These are phyloP conservation scores for Juglanconis oblonga DNA, from an alignment of 2,329 filamentous ascomycete species.

Conservation along the genomic window DNA sequence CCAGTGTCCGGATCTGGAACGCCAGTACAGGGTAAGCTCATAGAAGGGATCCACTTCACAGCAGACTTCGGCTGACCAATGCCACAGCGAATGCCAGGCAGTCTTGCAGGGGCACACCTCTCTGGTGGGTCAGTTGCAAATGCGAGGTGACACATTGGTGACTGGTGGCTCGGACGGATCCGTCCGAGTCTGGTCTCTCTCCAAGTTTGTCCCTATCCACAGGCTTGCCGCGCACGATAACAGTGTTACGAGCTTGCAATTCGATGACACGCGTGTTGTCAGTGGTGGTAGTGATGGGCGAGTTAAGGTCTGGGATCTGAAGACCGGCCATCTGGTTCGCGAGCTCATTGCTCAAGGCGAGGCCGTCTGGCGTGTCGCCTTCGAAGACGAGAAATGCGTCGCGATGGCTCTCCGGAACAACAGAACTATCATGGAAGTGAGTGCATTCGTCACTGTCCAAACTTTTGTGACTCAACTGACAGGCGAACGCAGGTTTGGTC, in stretches of 20 bases:
- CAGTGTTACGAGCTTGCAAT: constrained; percentile 95
- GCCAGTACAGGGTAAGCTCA: constrained; percentile 72
- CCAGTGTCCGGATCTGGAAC: constrained; percentile 96
- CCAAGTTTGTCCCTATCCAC: constrained; percentile 88
- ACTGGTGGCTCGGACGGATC: constrained; percentile 96
- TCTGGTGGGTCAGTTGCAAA: constrained; percentile 91
- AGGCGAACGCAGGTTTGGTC: constrained; percentile 72
- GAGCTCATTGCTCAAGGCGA: constrained; percentile 90
- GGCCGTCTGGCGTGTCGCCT: constrained; percentile 95
- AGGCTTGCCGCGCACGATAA: constrained; percentile 95
- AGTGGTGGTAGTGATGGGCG: constrained; percentile 96
- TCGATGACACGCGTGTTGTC: constrained; percentile 92
- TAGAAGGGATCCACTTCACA: constrained; percentile 3
- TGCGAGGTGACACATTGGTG: constrained; percentile 90
- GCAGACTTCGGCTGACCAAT: constrained; percentile 28
- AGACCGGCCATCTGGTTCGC: constrained; percentile 83
- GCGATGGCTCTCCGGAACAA: constrained; percentile 84
- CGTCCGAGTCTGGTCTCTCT: constrained; percentile 92
- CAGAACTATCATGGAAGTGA: constrained; percentile 95
- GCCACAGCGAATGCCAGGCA: constrained; percentile 70
- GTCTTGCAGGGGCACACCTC: constrained; percentile 97
- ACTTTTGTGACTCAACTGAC: constrained; percentile 26
- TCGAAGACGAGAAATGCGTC: constrained; percentile 97
- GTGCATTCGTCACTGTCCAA: constrained; percentile 26
- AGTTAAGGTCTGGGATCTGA: constrained; percentile 97